Evolutionary conservation across 2,329 filamentous ascomycete genomes (phyloP).

Genomic region (Aureobasidium sp.): DNA sequence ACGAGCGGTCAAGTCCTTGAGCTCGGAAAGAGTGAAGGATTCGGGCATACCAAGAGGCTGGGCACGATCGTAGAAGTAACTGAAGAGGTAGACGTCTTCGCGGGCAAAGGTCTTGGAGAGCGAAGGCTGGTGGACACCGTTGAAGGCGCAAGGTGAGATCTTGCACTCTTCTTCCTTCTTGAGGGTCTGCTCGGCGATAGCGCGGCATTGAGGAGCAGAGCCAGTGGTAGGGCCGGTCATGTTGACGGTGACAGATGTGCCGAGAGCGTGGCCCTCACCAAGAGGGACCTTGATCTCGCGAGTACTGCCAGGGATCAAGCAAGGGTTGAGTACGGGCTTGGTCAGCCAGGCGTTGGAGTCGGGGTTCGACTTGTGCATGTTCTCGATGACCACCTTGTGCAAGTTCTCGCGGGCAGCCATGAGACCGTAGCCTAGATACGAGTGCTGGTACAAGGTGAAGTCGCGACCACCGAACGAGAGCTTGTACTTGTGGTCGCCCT

Average conservation of each 20-base stretch:
- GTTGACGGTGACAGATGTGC: constrained; percentile 61
- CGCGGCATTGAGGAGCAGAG: constrained; percentile 79
- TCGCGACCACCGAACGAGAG: constrained; percentile 83
- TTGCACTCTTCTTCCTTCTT: constrained; percentile 77
- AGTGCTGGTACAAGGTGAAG: constrained; percentile 95
- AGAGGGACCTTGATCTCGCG: constrained; percentile 68
- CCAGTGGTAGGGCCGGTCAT: constrained; percentile 78
- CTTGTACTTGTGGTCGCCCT: constrained; percentile 93
- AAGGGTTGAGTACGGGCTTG: constrained; percentile 71
- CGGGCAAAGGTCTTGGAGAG: constrained; percentile 84
- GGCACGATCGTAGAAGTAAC: constrained; percentile 96
- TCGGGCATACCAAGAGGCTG: constrained; percentile 96
- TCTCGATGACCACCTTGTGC: constrained; percentile 67
- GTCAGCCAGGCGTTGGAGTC: constrained; percentile 57
- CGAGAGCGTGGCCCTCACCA: constrained; percentile 58
- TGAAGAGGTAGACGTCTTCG: constrained; percentile 94
- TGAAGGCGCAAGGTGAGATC: constrained; percentile 93
- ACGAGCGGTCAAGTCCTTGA: constrained; percentile 74
- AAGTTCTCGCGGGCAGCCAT: constrained; percentile 91
- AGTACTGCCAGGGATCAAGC: constrained; percentile 73
- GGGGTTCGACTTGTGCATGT: constrained; percentile 58
- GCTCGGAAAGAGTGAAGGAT: constrained; percentile 83
- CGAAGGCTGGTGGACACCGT: constrained; percentile 89
- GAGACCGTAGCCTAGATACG: constrained; percentile 90
- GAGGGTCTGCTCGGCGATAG: constrained; percentile 81